phyloP scores from a whole-genome alignment of 768 basidiomycete genomes.

The Hortiboletus flavorubellus region DNA sequence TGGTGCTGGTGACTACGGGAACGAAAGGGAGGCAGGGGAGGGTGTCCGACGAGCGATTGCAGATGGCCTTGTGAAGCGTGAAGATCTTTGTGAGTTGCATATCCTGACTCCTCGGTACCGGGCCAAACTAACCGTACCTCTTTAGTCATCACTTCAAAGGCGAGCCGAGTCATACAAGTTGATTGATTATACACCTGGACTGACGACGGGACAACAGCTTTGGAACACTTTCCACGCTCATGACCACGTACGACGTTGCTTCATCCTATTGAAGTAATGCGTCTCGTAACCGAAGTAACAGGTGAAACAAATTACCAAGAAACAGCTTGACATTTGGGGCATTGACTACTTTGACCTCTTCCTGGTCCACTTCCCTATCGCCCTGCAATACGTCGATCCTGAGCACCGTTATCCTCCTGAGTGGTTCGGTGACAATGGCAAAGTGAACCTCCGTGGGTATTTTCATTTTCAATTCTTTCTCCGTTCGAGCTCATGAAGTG shows the following conservation, averaged over 20 bases:
- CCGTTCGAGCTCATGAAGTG: background rate
- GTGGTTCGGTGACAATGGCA: constrained; percentile 74
- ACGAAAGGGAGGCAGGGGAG: constrained; percentile 81
- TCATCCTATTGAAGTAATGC: background rate
- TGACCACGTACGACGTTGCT: constrained; percentile 53
- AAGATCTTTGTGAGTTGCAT: constrained; percentile 70
- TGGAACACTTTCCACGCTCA: constrained; percentile 90
- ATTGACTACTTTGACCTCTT: constrained; percentile 82
- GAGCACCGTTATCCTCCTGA: constrained; percentile 74
- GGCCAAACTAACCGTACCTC: background rate
- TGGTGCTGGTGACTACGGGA: constrained; percentile 84
- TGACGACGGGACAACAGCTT: constrained; percentile 41
- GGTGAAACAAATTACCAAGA: constrained; percentile 52
- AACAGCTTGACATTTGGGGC: constrained; percentile 78
- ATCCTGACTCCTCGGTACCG: background rate
- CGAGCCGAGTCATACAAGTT: constrained; percentile 13
- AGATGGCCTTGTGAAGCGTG: constrained; percentile 82
- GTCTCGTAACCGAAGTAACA: constrained; percentile 22
- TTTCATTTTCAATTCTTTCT: background rate
- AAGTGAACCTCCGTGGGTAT: constrained; percentile 57
- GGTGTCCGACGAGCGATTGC: constrained; percentile 74
- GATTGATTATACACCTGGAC: background rate
- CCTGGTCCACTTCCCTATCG: constrained; percentile 83
- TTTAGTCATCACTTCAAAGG: constrained; percentile 83
- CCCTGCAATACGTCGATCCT: constrained; percentile 79